Percentiles rank a stretch among this genome's conserved stretches.
Evolutionary conservation across 2,329 filamentous ascomycete species (phyloP).

Genomic region (Thermothelomyces thermophilus): DNA sequence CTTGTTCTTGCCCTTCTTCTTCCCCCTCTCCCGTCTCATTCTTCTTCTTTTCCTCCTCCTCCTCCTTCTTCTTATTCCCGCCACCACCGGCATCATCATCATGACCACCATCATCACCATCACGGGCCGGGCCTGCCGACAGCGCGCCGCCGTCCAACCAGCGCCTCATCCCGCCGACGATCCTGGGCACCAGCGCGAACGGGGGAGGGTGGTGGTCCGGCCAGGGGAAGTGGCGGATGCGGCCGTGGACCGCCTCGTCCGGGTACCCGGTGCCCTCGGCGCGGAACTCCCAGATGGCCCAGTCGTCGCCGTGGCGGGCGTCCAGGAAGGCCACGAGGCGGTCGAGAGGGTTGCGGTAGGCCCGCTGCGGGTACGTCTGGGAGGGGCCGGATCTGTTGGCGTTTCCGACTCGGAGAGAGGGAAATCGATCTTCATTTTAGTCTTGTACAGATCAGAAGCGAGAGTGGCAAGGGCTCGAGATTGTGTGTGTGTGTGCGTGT

Average conservation of each 20-base stretch:
- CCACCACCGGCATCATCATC: slow-evolving; percentile 8
- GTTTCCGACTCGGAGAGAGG: neutral
- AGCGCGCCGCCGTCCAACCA: slow-evolving; percentile 59
- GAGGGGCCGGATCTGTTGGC: slow-evolving; percentile 72
- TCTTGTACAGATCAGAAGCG: no score
- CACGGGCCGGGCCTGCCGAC: slow-evolving; percentile 13
- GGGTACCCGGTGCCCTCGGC: slow-evolving; percentile 95
- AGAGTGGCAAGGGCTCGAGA: no score
- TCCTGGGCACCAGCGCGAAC: slow-evolving; percentile 79
- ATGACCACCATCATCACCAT: neutral
- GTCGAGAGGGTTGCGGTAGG: slow-evolving; percentile 89
- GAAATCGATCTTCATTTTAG: no score
- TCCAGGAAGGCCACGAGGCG: slow-evolving; percentile 84
- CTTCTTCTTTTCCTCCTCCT: neutral
- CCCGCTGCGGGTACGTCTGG: slow-evolving; percentile 80
- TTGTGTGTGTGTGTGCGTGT: no score
- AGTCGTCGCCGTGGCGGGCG: slow-evolving; percentile 70
- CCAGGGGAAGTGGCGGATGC: slow-evolving; percentile 89
- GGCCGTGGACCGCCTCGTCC: slow-evolving; percentile 76
- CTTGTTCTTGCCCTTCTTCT: no score
- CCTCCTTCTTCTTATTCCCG: neutral
- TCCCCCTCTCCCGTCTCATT: neutral
- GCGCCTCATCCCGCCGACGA: slow-evolving; percentile 87
- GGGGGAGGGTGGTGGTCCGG: slow-evolving; percentile 96
- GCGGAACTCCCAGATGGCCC: slow-evolving; percentile 97